A percentile compares a stretch with the other conserved stretches of the same genome.
Evolutionary conservation across 2,329 filamentous ascomycete genomes (phyloP).

Genomic region (Endothia cerciana): DNA sequence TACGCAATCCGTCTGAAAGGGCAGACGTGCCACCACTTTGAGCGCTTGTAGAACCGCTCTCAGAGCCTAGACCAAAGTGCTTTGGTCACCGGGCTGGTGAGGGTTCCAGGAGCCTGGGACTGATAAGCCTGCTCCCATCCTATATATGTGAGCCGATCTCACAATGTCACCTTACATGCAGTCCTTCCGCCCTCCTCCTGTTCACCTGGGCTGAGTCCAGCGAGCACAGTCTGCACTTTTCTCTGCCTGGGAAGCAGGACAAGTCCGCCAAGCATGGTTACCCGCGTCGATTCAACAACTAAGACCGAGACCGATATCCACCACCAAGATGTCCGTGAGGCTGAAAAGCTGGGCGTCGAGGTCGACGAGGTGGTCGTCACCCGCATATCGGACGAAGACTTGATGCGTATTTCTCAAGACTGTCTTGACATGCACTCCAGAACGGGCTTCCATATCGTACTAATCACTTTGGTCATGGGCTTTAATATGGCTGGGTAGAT

Average conservation of each 20-base stretch:
- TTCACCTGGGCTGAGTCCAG: not conserved
- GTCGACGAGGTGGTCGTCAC: constrained; percentile 50
- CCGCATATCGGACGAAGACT: constrained; percentile 50
- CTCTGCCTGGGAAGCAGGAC: not conserved
- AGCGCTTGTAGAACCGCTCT: constrained; percentile 13
- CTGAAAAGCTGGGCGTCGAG: constrained; percentile 39
- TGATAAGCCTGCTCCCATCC: constrained; percentile 6
- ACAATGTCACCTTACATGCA: not conserved
- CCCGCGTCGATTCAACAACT: constrained; percentile 18
- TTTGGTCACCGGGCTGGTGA: constrained; percentile 9
- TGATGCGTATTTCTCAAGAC: constrained; percentile 46
- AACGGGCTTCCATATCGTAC: constrained; percentile 45
- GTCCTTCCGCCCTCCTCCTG: not conserved
- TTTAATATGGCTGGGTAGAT: constrained; percentile 48
- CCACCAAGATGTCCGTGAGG: constrained; percentile 37
- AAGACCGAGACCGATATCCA: constrained; percentile 31
- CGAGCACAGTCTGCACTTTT: not conserved
- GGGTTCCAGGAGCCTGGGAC: constrained; percentile 1
- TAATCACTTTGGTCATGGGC: constrained; percentile 50
- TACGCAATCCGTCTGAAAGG: not conserved
- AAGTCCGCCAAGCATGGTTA: constrained; percentile 28
- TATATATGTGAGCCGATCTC: constrained; percentile 20
- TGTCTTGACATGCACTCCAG: constrained; percentile 45
- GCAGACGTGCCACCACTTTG: not conserved
- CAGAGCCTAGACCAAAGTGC: constrained; percentile 18